Base-by-base conservation (phyloP, 306 rosid species). In the Nissolia schottii region DNA sequence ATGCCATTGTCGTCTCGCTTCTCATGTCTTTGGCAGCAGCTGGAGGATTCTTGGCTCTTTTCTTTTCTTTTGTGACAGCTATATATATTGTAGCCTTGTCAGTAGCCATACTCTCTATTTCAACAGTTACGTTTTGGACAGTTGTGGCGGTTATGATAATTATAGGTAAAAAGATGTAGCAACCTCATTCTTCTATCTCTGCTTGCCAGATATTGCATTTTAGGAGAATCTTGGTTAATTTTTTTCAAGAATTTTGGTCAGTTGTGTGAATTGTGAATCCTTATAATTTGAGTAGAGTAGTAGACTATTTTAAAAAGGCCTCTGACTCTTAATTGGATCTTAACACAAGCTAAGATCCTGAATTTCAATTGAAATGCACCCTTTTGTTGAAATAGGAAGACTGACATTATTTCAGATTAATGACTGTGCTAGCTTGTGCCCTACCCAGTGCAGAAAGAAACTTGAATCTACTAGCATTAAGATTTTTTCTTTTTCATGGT, bases 31-130 rank as follows among this genome's bases (percentile, higher is more conserved):
- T 94, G 83, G 98, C 85, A 19, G 90, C 82, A 23, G 95, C 93
- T 6, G 98, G 94, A 81, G 96, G 98, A 37, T 94, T 89, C 81
- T 79, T 94, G 87, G 95, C 95, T 53, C 70, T 94, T 62, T 89
- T 89, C 88, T 91, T 91, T 54, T 85, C 89, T 32, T 83, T 67
- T 55, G 77, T 87, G 41, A 69, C 89, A n/a, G 92, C 84, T 19
- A 80, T 87, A 83, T 93, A 87, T 67, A 73, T 91, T 19, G 97
- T 88, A 71, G 97, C 96, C 67, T 56, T 91, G 67, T 78, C 85
- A 29, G 68, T 87, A 10, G 86, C 98, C 61, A 55, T 84, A 27
- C 79, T 89, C 70, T 88, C 83, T 61, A 71, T 91, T 67, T 80
- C 94, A 61, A 57, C 84, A 0, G 79, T 85, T 28, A 75, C 80